Evolutionary conservation across 2,329 filamentous ascomycete species (phyloP), one percentile per base, ranked within the genome.

Genomic region (Magnaporthiopsis poae): DNA sequence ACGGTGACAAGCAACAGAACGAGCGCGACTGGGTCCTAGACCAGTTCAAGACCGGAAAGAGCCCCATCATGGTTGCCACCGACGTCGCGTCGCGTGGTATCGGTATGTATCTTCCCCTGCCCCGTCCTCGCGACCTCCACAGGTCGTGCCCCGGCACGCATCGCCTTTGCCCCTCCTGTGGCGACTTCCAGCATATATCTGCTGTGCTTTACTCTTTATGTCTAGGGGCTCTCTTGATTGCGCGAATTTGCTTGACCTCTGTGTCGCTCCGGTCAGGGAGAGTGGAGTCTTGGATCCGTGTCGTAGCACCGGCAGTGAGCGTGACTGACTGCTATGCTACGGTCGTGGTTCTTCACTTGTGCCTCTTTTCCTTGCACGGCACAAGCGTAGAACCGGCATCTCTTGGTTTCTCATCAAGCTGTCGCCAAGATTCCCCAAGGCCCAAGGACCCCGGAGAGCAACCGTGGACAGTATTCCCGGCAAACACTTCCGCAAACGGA

Each of bases 81-180:
- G 95, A 98, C 77, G 95, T 99, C 82, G 95, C 95, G 82, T 98
- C 95, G 77, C 95, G 95, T 93, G 95, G 95, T 92, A 97, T 99
- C 82, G 95, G 95, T 97, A 96, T 96, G 92, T 94, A 90, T 87
- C 75, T 71, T 75, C 75, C 74, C 71, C 69, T 31, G 31, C 31
- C 70, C 74, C 72, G 71, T 68, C 68, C 64, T 69, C 72, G 70
- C 67, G 70, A 74, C 70, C 67, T 69, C 70, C 73, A 73, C 77
- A 77, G 62, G 62, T 39, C 62, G 36, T 52, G 27, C 61, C 36
- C 74, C 75, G 74, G 73, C 70, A 75, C 74, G 74, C 71, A 68
- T 69, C 71, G 73, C 72, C 71, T 66, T 66, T 64, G 68, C 70
- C 68, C 65, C 70, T 75, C 69, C 67, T 68, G 71, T 72, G 78